Percentiles rank a stretch among this genome's conserved stretches.
Conservation (phyloP, 2,329 filamentous ascomycete species). For the Cephalotrichum gorgonifer region DNA sequence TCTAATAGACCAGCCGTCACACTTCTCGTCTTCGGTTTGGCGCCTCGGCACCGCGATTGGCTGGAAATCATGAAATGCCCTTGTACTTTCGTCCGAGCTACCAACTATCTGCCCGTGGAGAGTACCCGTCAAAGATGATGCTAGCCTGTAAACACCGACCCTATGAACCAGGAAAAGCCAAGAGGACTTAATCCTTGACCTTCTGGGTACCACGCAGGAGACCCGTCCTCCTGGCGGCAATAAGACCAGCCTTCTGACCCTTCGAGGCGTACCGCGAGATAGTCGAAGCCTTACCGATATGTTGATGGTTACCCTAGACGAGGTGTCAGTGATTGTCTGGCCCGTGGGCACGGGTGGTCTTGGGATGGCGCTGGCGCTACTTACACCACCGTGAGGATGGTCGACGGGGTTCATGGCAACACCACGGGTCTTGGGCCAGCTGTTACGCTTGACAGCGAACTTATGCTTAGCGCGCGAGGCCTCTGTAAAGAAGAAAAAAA, state of each 20-base stretch:
- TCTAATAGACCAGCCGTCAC: constrained; percentile 6
- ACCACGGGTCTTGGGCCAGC: constrained; percentile 99
- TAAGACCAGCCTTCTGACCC: constrained; percentile 99
- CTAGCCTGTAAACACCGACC: constrained; percentile 50
- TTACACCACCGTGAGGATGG: constrained; percentile 89
- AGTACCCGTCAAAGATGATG: constrained; percentile 45
- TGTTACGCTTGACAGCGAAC: constrained; percentile 99
- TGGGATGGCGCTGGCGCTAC: constrained; percentile 19
- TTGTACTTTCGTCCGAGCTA: constrained; percentile 31
- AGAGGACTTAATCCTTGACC: constrained; percentile 77
- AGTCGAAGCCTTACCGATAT: constrained; percentile 99
- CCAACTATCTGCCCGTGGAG: constrained; percentile 33
- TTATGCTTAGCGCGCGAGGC: constrained; percentile 99
- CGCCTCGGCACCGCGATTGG: constrained; percentile 4
- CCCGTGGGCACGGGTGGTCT: neutral
- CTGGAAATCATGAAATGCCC: constrained; percentile 7
- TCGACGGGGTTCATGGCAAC: constrained; percentile 99
- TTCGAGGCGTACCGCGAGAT: constrained; percentile 96
- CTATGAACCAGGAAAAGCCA: constrained; percentile 43
- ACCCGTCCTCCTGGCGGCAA: constrained; percentile 98
- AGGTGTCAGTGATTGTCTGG: constrained; percentile 27
- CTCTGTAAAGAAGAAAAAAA: constrained; percentile 46
- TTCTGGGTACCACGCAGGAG: constrained; percentile 99
- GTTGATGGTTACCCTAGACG: constrained; percentile 92
- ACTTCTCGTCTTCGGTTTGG: constrained; percentile 1